A percentile compares a stretch with the other conserved stretches of the same genome.
Evolutionary conservation across 139 green algal genomes (phyloP).

Genomic region (Zygnema cylindricum): DNA sequence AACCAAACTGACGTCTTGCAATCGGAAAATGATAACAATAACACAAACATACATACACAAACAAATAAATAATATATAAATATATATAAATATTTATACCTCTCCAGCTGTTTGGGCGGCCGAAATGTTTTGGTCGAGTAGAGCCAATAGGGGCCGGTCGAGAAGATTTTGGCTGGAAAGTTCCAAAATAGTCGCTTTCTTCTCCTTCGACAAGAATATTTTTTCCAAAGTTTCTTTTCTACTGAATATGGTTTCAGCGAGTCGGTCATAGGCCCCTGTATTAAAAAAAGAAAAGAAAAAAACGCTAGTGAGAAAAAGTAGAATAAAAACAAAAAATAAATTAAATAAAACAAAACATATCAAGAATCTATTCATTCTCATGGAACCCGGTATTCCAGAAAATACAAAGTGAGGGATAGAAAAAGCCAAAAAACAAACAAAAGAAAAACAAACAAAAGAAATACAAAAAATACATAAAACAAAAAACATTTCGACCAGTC

Average conservation of each 20-base stretch:
- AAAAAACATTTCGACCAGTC: too few relatives aligned
- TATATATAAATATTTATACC: slow-evolving; percentile 2
- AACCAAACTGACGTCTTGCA: slow-evolving; percentile 10
- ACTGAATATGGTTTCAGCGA: slow-evolving; percentile 61
- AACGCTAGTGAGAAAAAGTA: too few relatives aligned
- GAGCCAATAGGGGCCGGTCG: slow-evolving; percentile 76
- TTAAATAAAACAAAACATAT: too few relatives aligned
- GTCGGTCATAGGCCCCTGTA: slow-evolving; percentile 76
- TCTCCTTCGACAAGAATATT: slow-evolving; percentile 78
- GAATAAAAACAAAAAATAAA: too few relatives aligned
- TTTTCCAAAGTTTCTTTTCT: slow-evolving; percentile 75
- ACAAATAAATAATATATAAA: neutral
- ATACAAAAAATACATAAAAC: too few relatives aligned
- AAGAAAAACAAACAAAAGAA: too few relatives aligned
- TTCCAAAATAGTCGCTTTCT: slow-evolving; percentile 79
- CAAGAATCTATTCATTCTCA: too few relatives aligned
- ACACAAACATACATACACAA: neutral
- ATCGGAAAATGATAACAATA: slow-evolving; percentile 3
- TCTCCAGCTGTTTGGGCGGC: slow-evolving; percentile 24
- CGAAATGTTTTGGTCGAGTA: slow-evolving; percentile 84
- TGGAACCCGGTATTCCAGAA: too few relatives aligned
- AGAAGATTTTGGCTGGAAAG: slow-evolving; percentile 84
- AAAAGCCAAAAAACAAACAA: too few relatives aligned
- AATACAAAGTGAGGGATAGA: too few relatives aligned
- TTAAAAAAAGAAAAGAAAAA: too few relatives aligned